phyloP scores from a whole-genome alignment of 1,284 basidiomycete species.

The Ceratobasidium sp. region DNA sequence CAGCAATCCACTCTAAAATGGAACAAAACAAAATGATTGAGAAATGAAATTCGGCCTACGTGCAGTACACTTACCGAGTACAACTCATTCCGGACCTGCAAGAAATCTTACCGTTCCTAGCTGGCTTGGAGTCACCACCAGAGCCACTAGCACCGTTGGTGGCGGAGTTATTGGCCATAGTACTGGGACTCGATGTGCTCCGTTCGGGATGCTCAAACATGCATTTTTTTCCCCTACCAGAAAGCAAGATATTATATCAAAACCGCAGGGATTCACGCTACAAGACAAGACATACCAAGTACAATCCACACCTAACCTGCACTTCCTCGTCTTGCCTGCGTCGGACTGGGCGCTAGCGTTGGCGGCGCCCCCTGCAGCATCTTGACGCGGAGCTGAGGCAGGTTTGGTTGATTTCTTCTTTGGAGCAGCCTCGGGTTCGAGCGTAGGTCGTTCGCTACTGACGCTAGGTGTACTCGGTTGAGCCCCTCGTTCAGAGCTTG shows the following conservation, averaged over 20 bases:
- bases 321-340: no score
- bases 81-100: constrained; percentile 9
- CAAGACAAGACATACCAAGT: constrained; percentile 22
- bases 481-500: not conserved
- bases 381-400: no score
- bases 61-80: constrained; percentile 5
- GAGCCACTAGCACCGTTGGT: not conserved
- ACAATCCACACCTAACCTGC: constrained; percentile 18
- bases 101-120: not conserved
- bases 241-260: no score
- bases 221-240: not conserved
- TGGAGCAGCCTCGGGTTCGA: no score
- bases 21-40: not conserved
- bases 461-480: not conserved
- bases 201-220: constrained; percentile 21
- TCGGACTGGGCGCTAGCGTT: no score
- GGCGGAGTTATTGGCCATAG: not conserved
- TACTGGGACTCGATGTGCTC: not conserved
- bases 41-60: not conserved
- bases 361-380: no score
- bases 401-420: no score
- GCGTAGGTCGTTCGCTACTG: not conserved
- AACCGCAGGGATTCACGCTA: not conserved
- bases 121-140: not conserved
- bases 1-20: not conserved